A percentile compares a stretch with the other conserved stretches of the same genome.
Evolutionary conservation across 805 yeast genomes (phyloP).

Genomic region (Barnettozyma wickerhamii): DNA sequence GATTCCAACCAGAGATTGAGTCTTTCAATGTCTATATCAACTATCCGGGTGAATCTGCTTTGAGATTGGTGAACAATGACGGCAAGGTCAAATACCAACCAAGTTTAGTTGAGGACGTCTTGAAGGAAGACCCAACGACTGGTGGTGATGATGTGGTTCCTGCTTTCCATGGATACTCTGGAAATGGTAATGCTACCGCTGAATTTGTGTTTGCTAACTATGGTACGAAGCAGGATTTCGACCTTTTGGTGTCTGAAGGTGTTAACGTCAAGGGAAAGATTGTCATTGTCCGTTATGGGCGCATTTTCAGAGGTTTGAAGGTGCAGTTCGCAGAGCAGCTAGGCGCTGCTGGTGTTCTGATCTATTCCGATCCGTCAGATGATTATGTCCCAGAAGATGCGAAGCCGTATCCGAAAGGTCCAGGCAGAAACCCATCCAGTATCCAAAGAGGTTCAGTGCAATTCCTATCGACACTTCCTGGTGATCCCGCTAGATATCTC

Average conservation of each 20-base stretch:
- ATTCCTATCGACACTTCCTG: slow-evolving; percentile 57
- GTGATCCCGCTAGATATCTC: slow-evolving; percentile 57
- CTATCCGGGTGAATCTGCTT: slow-evolving; percentile 53
- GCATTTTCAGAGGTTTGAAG: slow-evolving; percentile 65
- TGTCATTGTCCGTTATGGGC: slow-evolving; percentile 65
- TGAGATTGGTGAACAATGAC: slow-evolving; percentile 35
- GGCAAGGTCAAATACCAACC: slow-evolving; percentile 43
- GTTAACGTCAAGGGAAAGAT: slow-evolving; percentile 53
- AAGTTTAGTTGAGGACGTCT: slow-evolving; percentile 44
- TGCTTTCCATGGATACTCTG: slow-evolving; percentile 74
- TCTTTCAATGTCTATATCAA: slow-evolving; percentile 59
- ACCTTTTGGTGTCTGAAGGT: slow-evolving; percentile 38
- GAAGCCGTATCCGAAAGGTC: slow-evolving; percentile 67
- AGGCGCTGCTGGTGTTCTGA: slow-evolving; percentile 63
- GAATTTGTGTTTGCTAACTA: slow-evolving; percentile 63
- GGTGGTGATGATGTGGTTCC: slow-evolving; percentile 48
- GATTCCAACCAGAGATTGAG: slow-evolving; percentile 49
- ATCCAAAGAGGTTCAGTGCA: slow-evolving; percentile 76
- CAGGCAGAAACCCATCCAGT: slow-evolving; percentile 71
- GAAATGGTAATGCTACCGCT: slow-evolving; percentile 70
- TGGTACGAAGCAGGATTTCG: slow-evolving; percentile 61
- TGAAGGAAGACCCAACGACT: slow-evolving; percentile 46
- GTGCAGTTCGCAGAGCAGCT: slow-evolving; percentile 71
- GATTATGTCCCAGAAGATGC: slow-evolving; percentile 55
- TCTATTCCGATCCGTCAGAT: slow-evolving; percentile 70